Percentiles rank a stretch among this genome's conserved stretches.
These are phyloP conservation scores for Dioscorea zingiberensis DNA, from an alignment of 106 monocot genomes.

Conservation along the genomic window DNA sequence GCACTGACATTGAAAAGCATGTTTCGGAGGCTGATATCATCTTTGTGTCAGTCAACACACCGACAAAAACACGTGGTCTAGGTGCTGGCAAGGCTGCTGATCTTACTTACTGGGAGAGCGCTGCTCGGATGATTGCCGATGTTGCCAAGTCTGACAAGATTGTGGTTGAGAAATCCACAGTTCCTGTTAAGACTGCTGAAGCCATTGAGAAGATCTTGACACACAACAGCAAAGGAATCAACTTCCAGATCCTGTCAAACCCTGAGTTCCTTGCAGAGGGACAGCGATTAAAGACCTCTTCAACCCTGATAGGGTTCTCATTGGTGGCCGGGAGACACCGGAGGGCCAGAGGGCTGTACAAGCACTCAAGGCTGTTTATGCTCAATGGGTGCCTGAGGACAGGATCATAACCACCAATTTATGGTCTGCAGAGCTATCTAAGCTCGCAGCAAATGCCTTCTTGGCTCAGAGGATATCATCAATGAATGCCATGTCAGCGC, in stretches of 20 bases:
- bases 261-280: constrained; percentile 21
- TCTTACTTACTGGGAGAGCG: constrained; percentile 23
- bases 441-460: constrained; percentile 19
- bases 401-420: constrained; percentile 10
- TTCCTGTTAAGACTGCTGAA: constrained; percentile 22
- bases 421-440: constrained; percentile 21
- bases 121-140: constrained; percentile 18
- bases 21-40: constrained; percentile 15
- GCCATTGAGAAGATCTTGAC: constrained; percentile 24
- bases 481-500: constrained; percentile 18
- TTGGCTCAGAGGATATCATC: constrained; percentile 21
- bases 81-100: constrained; percentile 23
- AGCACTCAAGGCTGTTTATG: constrained; percentile 15
- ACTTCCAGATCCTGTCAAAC: constrained; percentile 23
- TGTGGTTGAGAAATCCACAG: constrained; percentile 20
- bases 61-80: constrained; percentile 15
- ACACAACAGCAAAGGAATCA: constrained; percentile 16
- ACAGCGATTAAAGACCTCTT: constrained; percentile 12
- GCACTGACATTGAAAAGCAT: constrained; percentile 17
- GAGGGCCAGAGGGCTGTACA: constrained; percentile 15
- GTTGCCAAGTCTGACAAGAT: constrained; percentile 21
- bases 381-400: constrained; percentile 17
- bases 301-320: constrained; percentile 14
- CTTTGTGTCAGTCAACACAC: constrained; percentile 16
- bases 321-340: constrained; percentile 14